These are phyloP conservation scores for Endoconidiophora laricicola DNA, from an alignment of 2,329 filamentous ascomycete species.

Conservation along the genomic window DNA sequence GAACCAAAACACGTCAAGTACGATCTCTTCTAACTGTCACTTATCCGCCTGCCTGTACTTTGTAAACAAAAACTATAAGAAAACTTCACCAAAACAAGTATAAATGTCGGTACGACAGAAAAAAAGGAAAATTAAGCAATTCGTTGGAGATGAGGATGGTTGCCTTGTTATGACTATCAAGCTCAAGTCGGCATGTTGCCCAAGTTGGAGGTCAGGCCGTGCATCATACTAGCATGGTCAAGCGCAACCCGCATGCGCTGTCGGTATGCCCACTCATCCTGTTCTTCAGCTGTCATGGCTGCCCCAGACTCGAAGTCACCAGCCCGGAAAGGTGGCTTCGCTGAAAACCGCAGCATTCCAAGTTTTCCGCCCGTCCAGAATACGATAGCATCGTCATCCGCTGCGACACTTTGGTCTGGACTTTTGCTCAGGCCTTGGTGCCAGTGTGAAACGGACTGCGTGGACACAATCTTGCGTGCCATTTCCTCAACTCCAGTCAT, in stretches of 20 bases:
- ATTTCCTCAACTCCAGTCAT: conserved; percentile 49
- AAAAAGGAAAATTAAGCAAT: too few species aligned
- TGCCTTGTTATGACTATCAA: too few species aligned
- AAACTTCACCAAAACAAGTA: too few species aligned
- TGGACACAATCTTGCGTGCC: conserved; percentile 62
- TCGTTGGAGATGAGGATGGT: too few species aligned
- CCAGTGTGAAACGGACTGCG: conserved; percentile 22
- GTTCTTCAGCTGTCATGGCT: conserved; percentile 28
- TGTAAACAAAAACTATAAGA: too few species aligned
- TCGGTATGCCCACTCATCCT: conserved; percentile 37
- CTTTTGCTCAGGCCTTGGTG: conserved; percentile 9
- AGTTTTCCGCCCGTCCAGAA: conserved; percentile 81
- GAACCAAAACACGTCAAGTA: too few species aligned
- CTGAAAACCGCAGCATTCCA: conserved; percentile 52
- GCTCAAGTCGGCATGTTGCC: too few species aligned
- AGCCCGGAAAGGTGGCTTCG: conserved; percentile 29
- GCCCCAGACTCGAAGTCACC: conserved; percentile 34
- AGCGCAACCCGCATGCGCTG: conserved; percentile 61
- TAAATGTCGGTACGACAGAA: too few species aligned
- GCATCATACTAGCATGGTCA: conserved; percentile 44
- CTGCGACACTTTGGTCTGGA: conserved; percentile 7
- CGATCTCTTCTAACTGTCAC: too few species aligned
- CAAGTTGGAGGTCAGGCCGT: not conserved
- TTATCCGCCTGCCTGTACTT: too few species aligned
- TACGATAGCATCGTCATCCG: conserved; percentile 51